Evolutionary conservation across 2,329 filamentous ascomycete genomes (phyloP), one percentile per base, ranked within the genome.

Genomic region (Cercospora janseana): DNA sequence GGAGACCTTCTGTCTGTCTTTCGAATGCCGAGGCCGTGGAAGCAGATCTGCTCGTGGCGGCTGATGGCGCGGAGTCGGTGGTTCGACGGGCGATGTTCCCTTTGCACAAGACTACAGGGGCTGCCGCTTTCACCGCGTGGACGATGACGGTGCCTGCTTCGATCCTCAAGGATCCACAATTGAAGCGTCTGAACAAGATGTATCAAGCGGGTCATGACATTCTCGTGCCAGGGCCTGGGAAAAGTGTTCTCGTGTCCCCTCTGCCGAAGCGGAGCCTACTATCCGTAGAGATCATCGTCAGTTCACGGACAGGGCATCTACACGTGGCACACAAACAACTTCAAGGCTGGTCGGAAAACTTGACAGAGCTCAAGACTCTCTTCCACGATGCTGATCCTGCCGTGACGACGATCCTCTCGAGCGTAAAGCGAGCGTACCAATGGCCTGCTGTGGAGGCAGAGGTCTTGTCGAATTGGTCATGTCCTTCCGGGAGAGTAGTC

Each of bases 1-100:
- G 28, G 15, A 37, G 34, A 26, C 23, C 43, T 46, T 34, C 43
- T 5, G 29, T 52, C 2, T 32, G 29, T 10, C 38, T 52, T 12
- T 37, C 38, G 3, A 40, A 37, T 28, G 49, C 27, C 15, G 15
- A 42, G 28, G 37, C 23, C 23, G 26, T 46, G 28, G 13, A 27
- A 2, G 42, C 34, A 6, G 47, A 54, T 31, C 23, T 54, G 3
- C 21, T 54, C 9, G 31, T 54, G 5, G 46, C 41, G 28, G 46
- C 46, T 23, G 46, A 54, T 20, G 51, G 46, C 10, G 49, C 47
- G 4, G 41, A 21, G 6, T 50, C 46, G 4, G 28, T 20, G 12
- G 31, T 50, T 15, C 32, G 42, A 15, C 24, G 42, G 10, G n/a
- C 9, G 4, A n/a, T 51, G 4, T 51, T 54, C 23, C 51, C 51